A percentile compares a stretch with the other conserved stretches of the same genome.
phyloP scores from a whole-genome alignment of 2,329 filamentous ascomycete species.

The Trichoderma arundinaceum region DNA sequence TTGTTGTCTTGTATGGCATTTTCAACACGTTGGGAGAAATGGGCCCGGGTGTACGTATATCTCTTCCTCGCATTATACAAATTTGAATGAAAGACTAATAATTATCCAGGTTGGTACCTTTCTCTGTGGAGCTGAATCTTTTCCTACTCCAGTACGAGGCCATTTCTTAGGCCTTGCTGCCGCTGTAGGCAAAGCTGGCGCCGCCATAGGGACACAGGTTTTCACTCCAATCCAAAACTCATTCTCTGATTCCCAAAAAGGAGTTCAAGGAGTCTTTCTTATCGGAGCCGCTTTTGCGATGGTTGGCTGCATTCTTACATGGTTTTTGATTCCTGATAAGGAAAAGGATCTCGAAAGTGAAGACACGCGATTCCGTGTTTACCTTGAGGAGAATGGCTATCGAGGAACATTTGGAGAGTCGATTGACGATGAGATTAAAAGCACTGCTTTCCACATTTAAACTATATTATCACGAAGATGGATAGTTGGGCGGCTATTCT shows the following conservation, averaged over 20 bases:
- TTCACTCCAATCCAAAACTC: slow-evolving; percentile 36
- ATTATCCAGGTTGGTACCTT: slow-evolving; percentile 45
- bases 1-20: slow-evolving; percentile 58
- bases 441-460: slow-evolving; percentile 10
- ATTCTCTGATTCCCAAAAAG: slow-evolving; percentile 36
- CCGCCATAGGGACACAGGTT: slow-evolving; percentile 53
- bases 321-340: slow-evolving; percentile 39
- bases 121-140: slow-evolving; percentile 47
- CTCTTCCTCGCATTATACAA: slow-evolving; percentile 36
- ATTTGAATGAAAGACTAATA: not conserved
- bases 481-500: no score
- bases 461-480: not conserved
- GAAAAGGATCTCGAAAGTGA: slow-evolving; percentile 35
- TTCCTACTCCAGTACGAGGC: slow-evolving; percentile 56
- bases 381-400: slow-evolving; percentile 35
- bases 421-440: not conserved
- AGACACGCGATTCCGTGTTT: slow-evolving; percentile 34
- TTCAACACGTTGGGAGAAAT: slow-evolving; percentile 46
- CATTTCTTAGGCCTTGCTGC: slow-evolving; percentile 57
- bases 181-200: slow-evolving; percentile 57
- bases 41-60: slow-evolving; percentile 53
- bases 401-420: slow-evolving; percentile 11
- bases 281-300: slow-evolving; percentile 40
- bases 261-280: slow-evolving; percentile 39
- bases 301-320: slow-evolving; percentile 36